Evolutionary conservation across 768 basidiomycete species (phyloP), one percentile per base, ranked within the genome.

Genomic region (Mycena sanguinolenta): DNA sequence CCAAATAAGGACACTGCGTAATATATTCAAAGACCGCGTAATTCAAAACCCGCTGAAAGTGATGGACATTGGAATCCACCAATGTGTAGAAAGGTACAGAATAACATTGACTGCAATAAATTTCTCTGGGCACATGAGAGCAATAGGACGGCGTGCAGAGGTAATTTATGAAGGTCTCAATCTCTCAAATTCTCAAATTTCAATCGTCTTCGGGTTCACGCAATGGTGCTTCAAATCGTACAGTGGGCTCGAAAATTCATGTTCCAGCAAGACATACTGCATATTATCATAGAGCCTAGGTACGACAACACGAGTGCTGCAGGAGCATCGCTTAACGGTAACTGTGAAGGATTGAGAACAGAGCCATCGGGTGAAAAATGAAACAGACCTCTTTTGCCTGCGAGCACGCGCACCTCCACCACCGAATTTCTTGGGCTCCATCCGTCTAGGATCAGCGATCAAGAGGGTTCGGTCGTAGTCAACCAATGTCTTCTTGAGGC

Each of bases 361-460:
- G 34, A 19, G 54, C 14, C 27, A 19, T 53, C 42, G 3, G 36
- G 55, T 21, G 53, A n/a, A n/a, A 44, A 52, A 52, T 42, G 77
- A 27, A 30, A 77, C 88, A 70, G 73, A 96, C 95, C 92, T 95
- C 89, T 97, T 98, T 88, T 98, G 97, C 84, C 96, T 92, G 87
- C 96, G 94, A 69, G 96, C 96, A 89, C 97, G 95, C 75, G 97
- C 97, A 91, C 97, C 97, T 82, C 87, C 89, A 88, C 97, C 97
- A 89, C 97, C 97, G 82, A 99, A 98, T 86, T 97, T 98, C 92
- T 98, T 98, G 77, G 97, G 97, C 83, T 99, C 97, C 92, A 94
- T 95, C 87, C 97, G 92, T 85, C 98, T 91, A 74, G 95, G 96
- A 81, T 97, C 96, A 65, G 96, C 94, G 74, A 97, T 96, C 77